These are phyloP conservation scores for Phytophthora pistaciae DNA, from an alignment of 352 stramenopile genomes.

Conservation along the genomic window DNA sequence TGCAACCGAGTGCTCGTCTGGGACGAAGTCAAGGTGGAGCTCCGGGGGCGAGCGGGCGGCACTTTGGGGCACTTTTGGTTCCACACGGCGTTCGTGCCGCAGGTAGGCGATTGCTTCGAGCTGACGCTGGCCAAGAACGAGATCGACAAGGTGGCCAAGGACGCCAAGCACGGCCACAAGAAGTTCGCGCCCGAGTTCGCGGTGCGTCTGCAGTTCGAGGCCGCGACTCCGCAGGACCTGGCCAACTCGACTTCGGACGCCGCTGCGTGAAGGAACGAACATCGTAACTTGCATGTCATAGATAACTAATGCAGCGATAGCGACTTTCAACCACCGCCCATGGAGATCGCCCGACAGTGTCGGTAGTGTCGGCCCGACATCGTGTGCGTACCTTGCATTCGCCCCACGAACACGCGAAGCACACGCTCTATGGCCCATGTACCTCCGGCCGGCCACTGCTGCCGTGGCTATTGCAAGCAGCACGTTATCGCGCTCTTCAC, in stretches of 20 bases:
- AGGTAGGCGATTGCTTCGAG: slow-evolving; percentile 33
- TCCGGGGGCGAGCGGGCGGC: slow-evolving; percentile 51
- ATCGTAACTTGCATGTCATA: slow-evolving; percentile 13
- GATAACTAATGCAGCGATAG: not conserved
- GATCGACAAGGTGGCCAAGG: slow-evolving; percentile 80
- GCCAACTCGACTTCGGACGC: slow-evolving; percentile 5
- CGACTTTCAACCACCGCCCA: slow-evolving; percentile 11
- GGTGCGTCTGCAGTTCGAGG: slow-evolving; percentile 60
- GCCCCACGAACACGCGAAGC: too few species aligned
- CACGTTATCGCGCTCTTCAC: not conserved
- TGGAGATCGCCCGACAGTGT: too few species aligned
- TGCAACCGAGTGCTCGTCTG: slow-evolving; percentile 61
- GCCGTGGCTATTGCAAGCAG: not conserved
- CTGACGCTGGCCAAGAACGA: slow-evolving; percentile 61
- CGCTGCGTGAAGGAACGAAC: slow-evolving; percentile 12
- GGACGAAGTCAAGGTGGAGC: slow-evolving; percentile 68
- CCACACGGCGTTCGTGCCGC: slow-evolving; percentile 72
- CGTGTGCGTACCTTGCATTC: too few species aligned
- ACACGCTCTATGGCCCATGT: too few species aligned
- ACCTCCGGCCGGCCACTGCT: not conserved
- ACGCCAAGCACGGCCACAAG: slow-evolving; percentile 76
- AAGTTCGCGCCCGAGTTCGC: slow-evolving; percentile 60
- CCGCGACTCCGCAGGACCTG: slow-evolving; percentile 41
- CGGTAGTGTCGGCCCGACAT: too few species aligned
- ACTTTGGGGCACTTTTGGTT: slow-evolving; percentile 81